Evolutionary conservation across 345 rosid species (phyloP), one percentile per base, ranked within the genome.

Genomic region (Bruguiera sexangula): DNA sequence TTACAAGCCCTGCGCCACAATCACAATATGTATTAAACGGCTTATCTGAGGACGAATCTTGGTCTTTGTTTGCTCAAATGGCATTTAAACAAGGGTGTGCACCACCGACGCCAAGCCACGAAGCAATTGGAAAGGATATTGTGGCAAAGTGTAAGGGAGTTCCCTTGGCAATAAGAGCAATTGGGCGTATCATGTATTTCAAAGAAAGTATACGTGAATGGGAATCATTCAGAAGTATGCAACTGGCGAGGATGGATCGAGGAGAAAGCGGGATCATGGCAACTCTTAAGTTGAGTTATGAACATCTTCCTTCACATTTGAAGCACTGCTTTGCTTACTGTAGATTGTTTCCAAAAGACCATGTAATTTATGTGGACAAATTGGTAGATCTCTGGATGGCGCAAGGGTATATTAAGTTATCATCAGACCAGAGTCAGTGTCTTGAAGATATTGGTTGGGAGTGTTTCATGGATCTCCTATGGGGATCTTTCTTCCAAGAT

Each of bases 401-500:
- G 27, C 27, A 26, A 26, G 27, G 27, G 2, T 26, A 26, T 26
- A 26, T 26, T 26, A 26, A 26, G 27, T 26, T 26, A 26, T 26
- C 27, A 26, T 26, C 27, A 26, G 27, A 26, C 27, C 27, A 26
- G 27, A 26, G 27, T 26, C 27, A 26, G 37, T 39, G 54, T 43
- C 8, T 26, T 3, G 76, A 70, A 60, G 66, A 36, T 1, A 0
- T 58, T 0, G 82, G 37, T 3, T 15, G 51, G 29, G 39, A 46
- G 8, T 71, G 15, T 63, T 58, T 79, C 13, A 0, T 6, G 3
- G 50, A 60, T 27, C 21, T 74, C 6, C 0, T 34, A 1, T 27
- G 50, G 37, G 52, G 72, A 6, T 70, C 62, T 1, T 74, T 81
- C 27, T 81, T 81, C 13, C 76, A 81, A 2, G 72, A 76, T 6